Conservation (phyloP, 148 eudicot genomes). For the Rhododendron vialii region DNA sequence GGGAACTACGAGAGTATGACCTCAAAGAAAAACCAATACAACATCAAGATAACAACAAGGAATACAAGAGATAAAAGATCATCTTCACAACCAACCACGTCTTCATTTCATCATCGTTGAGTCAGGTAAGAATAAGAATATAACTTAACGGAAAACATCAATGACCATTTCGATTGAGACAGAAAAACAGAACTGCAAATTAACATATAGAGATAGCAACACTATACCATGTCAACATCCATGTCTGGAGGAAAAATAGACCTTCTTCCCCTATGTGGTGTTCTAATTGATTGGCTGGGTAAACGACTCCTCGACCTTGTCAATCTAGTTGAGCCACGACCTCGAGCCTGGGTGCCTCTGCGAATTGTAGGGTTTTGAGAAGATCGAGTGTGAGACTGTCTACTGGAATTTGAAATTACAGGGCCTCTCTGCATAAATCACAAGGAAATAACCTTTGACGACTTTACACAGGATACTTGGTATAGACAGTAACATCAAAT, state of each 20-base stretch:
- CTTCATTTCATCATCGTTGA: not conserved
- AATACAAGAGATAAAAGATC: not conserved
- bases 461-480: not conserved
- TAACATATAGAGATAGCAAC: conserved; percentile 3
- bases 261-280: conserved; percentile 28
- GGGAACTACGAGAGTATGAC: not conserved
- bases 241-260: conserved; percentile 52
- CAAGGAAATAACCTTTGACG: not conserved
- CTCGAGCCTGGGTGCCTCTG: conserved; percentile 40
- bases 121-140: not conserved
- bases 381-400: conserved; percentile 37
- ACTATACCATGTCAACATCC: conserved; percentile 81
- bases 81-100: not conserved
- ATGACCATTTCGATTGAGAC: not conserved
- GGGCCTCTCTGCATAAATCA: conserved; percentile 32
- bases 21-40: not conserved
- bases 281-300: conserved; percentile 37
- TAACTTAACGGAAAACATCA: not conserved
- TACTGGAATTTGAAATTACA: conserved; percentile 16
- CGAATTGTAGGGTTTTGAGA: conserved; percentile 35
- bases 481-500: not conserved
- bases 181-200: not conserved
- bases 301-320: conserved; percentile 52
- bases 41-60: not conserved
- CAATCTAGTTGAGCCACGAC: conserved; percentile 34